Evolutionary conservation across 2,329 filamentous ascomycete genomes (phyloP), one percentile per base, ranked within the genome.

Genomic region (Drechmeria coniospora): DNA sequence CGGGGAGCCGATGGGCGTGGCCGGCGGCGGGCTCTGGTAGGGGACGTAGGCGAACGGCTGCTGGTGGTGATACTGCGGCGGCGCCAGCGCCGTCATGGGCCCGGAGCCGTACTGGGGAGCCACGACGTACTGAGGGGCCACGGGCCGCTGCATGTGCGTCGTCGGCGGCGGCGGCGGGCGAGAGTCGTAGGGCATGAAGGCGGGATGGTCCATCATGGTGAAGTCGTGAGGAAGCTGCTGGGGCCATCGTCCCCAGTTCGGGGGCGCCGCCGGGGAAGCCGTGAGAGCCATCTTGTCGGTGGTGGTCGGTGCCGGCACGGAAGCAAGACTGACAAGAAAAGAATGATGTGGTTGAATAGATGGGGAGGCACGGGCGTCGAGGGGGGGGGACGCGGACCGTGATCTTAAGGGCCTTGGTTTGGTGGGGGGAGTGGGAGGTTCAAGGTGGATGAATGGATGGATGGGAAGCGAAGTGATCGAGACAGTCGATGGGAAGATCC

Each of bases 241-340:
- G 37, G 59, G 50, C 62, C 65, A 71, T 39, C 64, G 64, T 41
- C 56, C 61, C 70, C 69, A 74, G 50, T 50, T 54, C 29, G 58
- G 51, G 37, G 54, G 42, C 25, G 51, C 51, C 33, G 58, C 48
- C 30, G 57, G 45, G 42, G 62, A 56, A 43, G 57, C 50, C 31
- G 59, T 54, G 41, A 66, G 54, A 39, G 61, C 60, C 63, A 71
- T 54, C 32, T 36, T 43, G 38, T 23, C 30, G 31, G 21, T 32
- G 28, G 15, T 33, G 22, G 32, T 40, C 36, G 41, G 43, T 30
- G 43, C 40, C 38, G 39, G 40, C 26, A 14, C 29, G 8, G 26
- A 23, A 36, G 40, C 40, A 44, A 45, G 41, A 45, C 38, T 28
- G 34, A 39, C 31, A 11, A 25, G 12, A 14, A 12, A n/a, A n/a